A percentile compares a stretch with the other conserved stretches of the same genome.
phyloP scores from a whole-genome alignment of 768 basidiomycete species.

The Termitomyces sp. region DNA sequence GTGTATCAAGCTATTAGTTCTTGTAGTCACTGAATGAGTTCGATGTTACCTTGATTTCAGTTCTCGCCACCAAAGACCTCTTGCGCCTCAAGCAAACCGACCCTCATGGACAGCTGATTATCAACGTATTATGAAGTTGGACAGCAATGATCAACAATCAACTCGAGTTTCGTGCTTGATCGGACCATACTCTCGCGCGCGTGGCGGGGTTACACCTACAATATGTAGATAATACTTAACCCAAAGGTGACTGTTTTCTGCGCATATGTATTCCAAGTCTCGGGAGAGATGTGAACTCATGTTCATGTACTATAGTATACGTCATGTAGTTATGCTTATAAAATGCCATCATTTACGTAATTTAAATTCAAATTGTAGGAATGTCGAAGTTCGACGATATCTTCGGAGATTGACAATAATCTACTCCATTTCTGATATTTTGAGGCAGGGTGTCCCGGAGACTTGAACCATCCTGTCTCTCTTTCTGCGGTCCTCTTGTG shows the following conservation, averaged over 20 bases:
- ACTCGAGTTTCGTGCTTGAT: neutral
- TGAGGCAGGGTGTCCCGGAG: neutral
- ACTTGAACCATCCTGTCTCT: constrained; percentile 1
- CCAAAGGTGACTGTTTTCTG: neutral
- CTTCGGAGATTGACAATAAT: constrained; percentile 5
- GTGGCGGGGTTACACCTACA: neutral
- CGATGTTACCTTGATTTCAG: constrained; percentile 29
- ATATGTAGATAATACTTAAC: neutral
- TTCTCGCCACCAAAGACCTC: constrained; percentile 72
- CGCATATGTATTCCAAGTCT: neutral
- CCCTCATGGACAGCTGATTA: constrained; percentile 42
- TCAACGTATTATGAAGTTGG: constrained; percentile 3
- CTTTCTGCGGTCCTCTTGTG: neutral
- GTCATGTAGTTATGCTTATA: neutral
- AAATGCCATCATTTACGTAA: neutral
- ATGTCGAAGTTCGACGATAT: no score
- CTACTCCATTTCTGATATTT: no score
- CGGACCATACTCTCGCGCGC: neutral
- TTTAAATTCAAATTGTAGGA: no score
- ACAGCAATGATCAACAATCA: neutral
- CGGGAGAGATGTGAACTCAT: neutral
- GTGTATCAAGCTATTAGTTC: neutral
- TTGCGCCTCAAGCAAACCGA: constrained; percentile 54
- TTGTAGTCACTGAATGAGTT: constrained; percentile 1
- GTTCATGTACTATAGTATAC: no score